phyloP scores from a whole-genome alignment of 2,329 filamentous ascomycete genomes.

The Zymoseptoria ardabiliae region DNA sequence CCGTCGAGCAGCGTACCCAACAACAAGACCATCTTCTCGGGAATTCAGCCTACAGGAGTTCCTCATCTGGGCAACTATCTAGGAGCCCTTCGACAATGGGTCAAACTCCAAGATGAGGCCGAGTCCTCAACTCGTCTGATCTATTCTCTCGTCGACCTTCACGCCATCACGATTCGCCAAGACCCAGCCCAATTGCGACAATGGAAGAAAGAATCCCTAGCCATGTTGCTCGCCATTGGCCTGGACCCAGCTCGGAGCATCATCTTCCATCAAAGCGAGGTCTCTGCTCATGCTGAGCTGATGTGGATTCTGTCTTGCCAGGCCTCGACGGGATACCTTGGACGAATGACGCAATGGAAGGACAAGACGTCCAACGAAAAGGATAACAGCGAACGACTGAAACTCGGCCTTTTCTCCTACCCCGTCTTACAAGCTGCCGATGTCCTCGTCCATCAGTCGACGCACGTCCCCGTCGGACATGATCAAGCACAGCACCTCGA shows the following conservation, averaged over 20 bases:
- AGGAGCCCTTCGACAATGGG: constrained; percentile 83
- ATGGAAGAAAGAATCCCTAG: constrained; percentile 67
- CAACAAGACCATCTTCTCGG: constrained; percentile 69
- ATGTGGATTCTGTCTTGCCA: constrained; percentile 97
- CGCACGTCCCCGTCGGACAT: constrained; percentile 93
- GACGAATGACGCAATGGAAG: constrained; percentile 99
- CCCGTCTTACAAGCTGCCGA: constrained; percentile 94
- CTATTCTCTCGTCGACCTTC: constrained; percentile 86
- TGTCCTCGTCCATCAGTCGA: constrained; percentile 80
- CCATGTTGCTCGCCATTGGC: constrained; percentile 75
- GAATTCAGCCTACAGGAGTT: constrained; percentile 90
- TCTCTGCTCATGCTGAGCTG: constrained; percentile 74
- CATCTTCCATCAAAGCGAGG: constrained; percentile 65
- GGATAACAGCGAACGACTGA: constrained; percentile 49
- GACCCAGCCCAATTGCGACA: constrained; percentile 52
- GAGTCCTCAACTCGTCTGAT: constrained; percentile 55
- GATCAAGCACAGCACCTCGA: constrained; percentile 93
- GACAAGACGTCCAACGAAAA: constrained; percentile 40
- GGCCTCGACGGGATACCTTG: constrained; percentile 86
- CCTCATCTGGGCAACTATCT: constrained; percentile 95
- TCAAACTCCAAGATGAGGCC: constrained; percentile 63
- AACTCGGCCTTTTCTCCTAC: constrained; percentile 89
- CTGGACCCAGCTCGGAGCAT: constrained; percentile 68
- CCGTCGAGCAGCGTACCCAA: constrained; percentile 5
- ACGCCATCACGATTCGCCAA: constrained; percentile 80